These are phyloP conservation scores for Citrullus mucosospermus DNA, from an alignment of 306 rosid genomes.

Conservation along the genomic window DNA sequence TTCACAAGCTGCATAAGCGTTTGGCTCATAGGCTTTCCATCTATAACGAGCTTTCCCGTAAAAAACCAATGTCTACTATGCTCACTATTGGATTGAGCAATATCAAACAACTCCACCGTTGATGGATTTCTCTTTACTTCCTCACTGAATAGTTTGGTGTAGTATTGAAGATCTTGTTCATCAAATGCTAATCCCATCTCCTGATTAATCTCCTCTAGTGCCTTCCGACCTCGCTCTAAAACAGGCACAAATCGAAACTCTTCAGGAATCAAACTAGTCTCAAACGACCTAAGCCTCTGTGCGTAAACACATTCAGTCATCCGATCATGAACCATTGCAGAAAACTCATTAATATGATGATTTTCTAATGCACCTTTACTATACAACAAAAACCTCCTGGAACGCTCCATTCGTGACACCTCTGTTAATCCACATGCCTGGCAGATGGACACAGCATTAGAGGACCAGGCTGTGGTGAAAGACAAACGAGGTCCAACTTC, in stretches of 20 bases:
- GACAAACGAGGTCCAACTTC: too few relatives aligned
- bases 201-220: constrained; percentile 68
- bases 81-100: constrained; percentile 87
- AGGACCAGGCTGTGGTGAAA: constrained; percentile 85
- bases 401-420: constrained; percentile 54
- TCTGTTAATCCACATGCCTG: constrained; percentile 76
- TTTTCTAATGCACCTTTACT: too few relatives aligned
- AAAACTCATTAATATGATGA: too few relatives aligned
- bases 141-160: constrained; percentile 65
- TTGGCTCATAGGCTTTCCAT: constrained; percentile 49
- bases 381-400: constrained; percentile 33
- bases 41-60: constrained; percentile 58
- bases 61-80: constrained; percentile 96
- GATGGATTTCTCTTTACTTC: constrained; percentile 74
- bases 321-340: constrained; percentile 24
- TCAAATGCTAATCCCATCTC: constrained; percentile 86
- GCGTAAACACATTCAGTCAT: constrained; percentile 26
- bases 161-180: constrained; percentile 74
- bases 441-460: constrained; percentile 83
- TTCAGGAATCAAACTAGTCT: constrained; percentile 31
- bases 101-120: too few relatives aligned
- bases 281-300: too few relatives aligned
- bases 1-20: constrained; percentile 92
- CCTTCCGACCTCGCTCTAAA: constrained; percentile 68
- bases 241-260: constrained; percentile 36